Conservation (phyloP, 129 eudicot species). For the Cynara cardunculus region DNA sequence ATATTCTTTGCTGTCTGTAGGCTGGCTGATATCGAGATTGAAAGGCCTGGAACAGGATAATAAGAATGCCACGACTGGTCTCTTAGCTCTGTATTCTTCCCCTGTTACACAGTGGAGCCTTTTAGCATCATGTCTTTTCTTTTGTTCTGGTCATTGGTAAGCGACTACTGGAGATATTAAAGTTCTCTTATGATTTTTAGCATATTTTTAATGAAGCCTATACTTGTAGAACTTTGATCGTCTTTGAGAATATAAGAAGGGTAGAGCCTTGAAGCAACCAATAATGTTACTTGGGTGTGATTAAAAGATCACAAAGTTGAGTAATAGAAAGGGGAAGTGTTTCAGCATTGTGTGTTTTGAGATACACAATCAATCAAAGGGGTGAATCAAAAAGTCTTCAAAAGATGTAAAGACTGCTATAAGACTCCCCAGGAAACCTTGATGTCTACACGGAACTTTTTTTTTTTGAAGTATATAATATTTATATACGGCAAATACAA, state of each 20-base stretch:
- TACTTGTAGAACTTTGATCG: neutral
- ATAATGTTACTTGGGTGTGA: neutral
- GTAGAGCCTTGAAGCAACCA: neutral
- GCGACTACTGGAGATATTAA: neutral
- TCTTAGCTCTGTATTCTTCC: conserved; percentile 48
- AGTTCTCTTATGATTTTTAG: neutral
- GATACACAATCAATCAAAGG: too few species aligned
- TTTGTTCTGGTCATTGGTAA: conserved; percentile 94
- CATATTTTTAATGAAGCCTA: neutral
- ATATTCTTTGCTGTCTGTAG: conserved; percentile 30
- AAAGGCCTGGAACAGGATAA: conserved; percentile 44
- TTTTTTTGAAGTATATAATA: too few species aligned
- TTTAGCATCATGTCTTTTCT: conserved; percentile 74
- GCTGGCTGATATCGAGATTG: conserved; percentile 67
- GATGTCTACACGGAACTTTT: too few species aligned
- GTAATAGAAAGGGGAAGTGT: too few species aligned
- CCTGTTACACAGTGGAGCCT: conserved; percentile 89
- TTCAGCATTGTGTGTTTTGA: too few species aligned
- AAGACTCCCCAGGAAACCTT: too few species aligned
- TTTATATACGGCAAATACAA: too few species aligned
- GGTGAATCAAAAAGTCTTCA: too few species aligned
- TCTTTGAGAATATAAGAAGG: neutral
- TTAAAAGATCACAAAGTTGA: too few species aligned
- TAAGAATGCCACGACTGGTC: conserved; percentile 22
- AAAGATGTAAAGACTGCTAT: too few species aligned